These are phyloP conservation scores for Lepidium africanum DNA, from an alignment of 345 rosid species.

Conservation along the genomic window DNA sequence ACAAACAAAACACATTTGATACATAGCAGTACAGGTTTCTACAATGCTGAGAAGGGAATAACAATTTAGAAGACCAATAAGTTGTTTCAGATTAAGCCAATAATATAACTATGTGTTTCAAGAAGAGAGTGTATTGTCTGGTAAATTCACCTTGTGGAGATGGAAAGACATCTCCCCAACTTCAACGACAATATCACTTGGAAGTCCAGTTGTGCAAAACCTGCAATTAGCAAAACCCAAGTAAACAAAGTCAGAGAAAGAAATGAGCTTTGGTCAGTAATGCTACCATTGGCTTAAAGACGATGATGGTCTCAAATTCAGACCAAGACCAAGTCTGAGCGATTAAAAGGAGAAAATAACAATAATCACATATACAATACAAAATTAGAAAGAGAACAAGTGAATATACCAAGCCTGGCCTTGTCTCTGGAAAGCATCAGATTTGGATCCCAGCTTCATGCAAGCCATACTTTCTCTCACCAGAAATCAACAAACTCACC, in stretches of 20 bases:
- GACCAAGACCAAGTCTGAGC: slow-evolving; percentile 20
- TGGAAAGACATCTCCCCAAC: slow-evolving; percentile 94
- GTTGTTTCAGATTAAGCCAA: background rate
- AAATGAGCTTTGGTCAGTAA: background rate
- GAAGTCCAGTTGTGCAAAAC: slow-evolving; percentile 98
- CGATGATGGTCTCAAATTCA: background rate
- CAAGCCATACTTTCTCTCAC: slow-evolving; percentile 57
- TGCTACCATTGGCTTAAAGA: background rate
- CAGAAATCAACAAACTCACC: background rate
- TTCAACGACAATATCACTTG: slow-evolving; percentile 82
- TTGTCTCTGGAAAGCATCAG: slow-evolving; percentile 85
- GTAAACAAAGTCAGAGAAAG: slow-evolving; percentile 4
- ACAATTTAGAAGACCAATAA: background rate
- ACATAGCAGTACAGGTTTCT: background rate
- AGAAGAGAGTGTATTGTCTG: background rate
- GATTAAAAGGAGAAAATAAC: background rate
- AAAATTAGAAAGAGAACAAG: background rate
- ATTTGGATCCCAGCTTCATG: slow-evolving; percentile 87
- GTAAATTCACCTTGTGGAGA: slow-evolving; percentile 81
- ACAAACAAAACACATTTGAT: background rate
- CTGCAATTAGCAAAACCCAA: slow-evolving; percentile 27
- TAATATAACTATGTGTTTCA: background rate
- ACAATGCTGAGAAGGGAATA: background rate
- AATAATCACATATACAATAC: background rate
- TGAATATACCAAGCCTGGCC: slow-evolving; percentile 94